Conservation (phyloP, 345 rosid species). For the Lenwebbia sp. region DNA sequence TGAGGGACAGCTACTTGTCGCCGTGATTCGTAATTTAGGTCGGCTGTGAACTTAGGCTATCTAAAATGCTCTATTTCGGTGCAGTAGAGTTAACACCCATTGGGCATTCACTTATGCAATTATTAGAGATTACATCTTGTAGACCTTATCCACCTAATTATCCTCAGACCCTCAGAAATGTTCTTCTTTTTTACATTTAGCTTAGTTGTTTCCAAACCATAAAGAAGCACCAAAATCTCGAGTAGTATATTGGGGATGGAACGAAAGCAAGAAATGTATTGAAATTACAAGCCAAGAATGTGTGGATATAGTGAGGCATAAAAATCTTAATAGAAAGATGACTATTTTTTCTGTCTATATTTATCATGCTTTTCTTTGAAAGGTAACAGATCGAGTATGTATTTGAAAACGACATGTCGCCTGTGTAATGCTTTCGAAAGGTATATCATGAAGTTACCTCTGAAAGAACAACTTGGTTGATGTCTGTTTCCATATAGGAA, state of each 20-base stretch:
- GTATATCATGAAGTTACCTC: not conserved
- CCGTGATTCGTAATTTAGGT: not conserved
- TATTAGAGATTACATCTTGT: not conserved
- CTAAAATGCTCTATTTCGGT: not conserved
- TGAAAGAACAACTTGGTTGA: not conserved
- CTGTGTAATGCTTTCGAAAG: not conserved
- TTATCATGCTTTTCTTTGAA: not conserved
- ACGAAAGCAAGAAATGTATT: not conserved
- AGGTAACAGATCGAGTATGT: not conserved
- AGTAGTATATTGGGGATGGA: not conserved
- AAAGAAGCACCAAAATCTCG: not conserved
- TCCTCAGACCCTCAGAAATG: too few relatives aligned
- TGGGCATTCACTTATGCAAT: not conserved
- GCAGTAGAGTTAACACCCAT: not conserved
- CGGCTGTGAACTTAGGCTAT: not conserved
- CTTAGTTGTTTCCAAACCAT: not conserved
- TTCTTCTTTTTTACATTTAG: not conserved
- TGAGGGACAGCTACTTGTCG: not conserved
- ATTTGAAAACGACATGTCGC: not conserved
- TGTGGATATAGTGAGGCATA: not conserved
- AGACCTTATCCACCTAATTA: not conserved
- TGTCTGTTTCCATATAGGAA: not conserved
- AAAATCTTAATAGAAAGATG: not conserved
- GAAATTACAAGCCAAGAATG: not conserved
- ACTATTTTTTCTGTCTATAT: not conserved